A percentile compares a stretch with the other conserved stretches of the same genome.
These are phyloP conservation scores for Cystobasidium slooffiae DNA, from an alignment of 1,284 basidiomycete species.

Conservation along the genomic window DNA sequence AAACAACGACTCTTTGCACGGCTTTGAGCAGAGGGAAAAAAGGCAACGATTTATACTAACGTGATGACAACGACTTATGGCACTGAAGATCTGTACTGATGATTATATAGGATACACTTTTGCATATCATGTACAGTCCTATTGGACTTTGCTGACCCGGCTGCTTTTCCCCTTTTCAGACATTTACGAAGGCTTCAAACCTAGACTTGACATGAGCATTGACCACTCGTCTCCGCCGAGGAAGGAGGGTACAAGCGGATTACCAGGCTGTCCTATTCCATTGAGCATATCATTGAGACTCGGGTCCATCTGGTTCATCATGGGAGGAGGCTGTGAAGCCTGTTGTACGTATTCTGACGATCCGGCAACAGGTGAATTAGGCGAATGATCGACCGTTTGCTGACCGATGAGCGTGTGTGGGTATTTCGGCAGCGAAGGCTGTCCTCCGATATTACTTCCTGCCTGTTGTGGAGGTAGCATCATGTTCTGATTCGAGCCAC, in stretches of 20 bases:
- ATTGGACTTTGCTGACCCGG: no score
- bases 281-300: constrained; percentile 36
- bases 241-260: constrained; percentile 39
- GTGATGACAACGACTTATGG: no score
- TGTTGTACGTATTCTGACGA: neutral
- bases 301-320: constrained; percentile 2
- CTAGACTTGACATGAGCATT: constrained; percentile 36
- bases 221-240: constrained; percentile 42
- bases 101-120: no score
- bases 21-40: no score
- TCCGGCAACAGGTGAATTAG: constrained; percentile 33
- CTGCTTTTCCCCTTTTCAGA: neutral
- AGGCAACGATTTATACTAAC: no score
- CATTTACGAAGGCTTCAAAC: constrained; percentile 28
- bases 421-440: constrained; percentile 25
- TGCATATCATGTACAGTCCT: no score
- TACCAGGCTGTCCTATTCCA: constrained; percentile 42
- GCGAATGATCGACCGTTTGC: constrained; percentile 36
- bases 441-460: neutral
- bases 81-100: no score
- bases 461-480: constrained; percentile 9
- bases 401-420: constrained; percentile 33
- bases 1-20: no score
- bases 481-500: neutral
- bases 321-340: neutral